Conservation (phyloP, 768 basidiomycete genomes). For the Phlebiopsis gigantea region DNA sequence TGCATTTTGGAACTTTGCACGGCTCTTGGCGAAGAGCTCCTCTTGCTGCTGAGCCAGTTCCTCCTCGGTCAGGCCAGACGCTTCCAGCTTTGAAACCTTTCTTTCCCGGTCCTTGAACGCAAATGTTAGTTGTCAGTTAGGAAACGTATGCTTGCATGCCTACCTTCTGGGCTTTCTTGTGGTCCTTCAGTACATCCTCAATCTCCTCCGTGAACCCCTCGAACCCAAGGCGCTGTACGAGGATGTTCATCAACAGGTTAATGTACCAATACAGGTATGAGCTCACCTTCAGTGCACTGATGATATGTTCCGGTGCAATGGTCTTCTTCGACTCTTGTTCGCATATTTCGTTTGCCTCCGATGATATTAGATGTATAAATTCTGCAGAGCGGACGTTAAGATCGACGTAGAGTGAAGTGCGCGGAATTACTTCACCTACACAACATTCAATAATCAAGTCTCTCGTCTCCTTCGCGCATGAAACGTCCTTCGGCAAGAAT, state of each 20-base stretch:
- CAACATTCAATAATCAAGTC: constrained; percentile 98
- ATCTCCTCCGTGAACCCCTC: constrained; percentile 88
- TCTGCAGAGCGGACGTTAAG: constrained; percentile 44
- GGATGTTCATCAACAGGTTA: not conserved
- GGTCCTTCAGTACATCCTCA: constrained; percentile 89
- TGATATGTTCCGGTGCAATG: constrained; percentile 96
- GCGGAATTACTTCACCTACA: constrained; percentile 75
- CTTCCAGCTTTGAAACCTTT: constrained; percentile 86
- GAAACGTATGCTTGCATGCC: constrained; percentile 17
- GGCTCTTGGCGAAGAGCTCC: constrained; percentile 86
- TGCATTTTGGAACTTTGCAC: constrained; percentile 68
- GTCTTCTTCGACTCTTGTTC: constrained; percentile 99
- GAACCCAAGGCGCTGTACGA: constrained; percentile 78
- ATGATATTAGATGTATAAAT: constrained; percentile 96
- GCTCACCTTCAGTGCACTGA: constrained; percentile 80
- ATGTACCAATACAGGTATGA: not conserved
- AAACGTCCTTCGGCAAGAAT: constrained; percentile 79
- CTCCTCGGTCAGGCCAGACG: constrained; percentile 86
- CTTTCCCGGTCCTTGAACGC: constrained; percentile 74
- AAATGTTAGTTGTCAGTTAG: not conserved
- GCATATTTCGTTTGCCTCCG: constrained; percentile 96
- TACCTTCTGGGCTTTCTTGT: constrained; percentile 94
- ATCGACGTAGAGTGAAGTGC: constrained; percentile 3
- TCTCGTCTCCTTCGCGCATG: constrained; percentile 93
- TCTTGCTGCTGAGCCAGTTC: constrained; percentile 87